phyloP scores from a whole-genome alignment of 2,329 filamentous ascomycete species.

The Colletotrichum australisinense region DNA sequence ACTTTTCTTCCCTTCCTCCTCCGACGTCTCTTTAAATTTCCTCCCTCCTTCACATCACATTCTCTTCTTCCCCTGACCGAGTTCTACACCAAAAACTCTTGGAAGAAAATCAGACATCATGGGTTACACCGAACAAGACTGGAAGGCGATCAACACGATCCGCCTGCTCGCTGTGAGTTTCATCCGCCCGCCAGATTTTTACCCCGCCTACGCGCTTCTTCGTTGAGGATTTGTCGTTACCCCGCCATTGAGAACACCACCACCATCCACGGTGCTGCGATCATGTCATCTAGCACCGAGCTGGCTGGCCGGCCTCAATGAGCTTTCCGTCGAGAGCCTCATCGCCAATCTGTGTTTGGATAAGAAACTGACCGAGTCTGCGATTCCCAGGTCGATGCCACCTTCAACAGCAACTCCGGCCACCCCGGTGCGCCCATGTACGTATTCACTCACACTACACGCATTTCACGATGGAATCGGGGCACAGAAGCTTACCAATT shows the following conservation, averaged over 20 bases:
- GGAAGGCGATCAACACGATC: slow-evolving; percentile 98
- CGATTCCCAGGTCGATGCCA: slow-evolving; percentile 90
- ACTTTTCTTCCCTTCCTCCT: slow-evolving; percentile 31
- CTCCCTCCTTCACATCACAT: slow-evolving; percentile 13
- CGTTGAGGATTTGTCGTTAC: slow-evolving; percentile 42
- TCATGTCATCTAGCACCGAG: slow-evolving; percentile 1
- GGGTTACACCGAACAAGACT: slow-evolving; percentile 89
- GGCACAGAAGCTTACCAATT: slow-evolving; percentile 44
- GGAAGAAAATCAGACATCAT: slow-evolving; percentile 67
- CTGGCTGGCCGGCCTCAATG: background rate
- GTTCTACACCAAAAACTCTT: slow-evolving; percentile 21
- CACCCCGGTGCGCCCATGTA: slow-evolving; percentile 98
- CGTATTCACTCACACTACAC: slow-evolving; percentile 44
- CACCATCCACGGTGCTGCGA: slow-evolving; percentile 34
- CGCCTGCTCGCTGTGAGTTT: slow-evolving; percentile 90
- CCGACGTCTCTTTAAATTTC: slow-evolving; percentile 14
- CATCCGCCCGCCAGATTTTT: slow-evolving; percentile 41
- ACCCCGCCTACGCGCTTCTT: slow-evolving; percentile 45
- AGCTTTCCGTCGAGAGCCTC: background rate
- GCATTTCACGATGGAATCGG: background rate
- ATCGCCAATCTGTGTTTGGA: background rate
- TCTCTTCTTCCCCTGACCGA: slow-evolving; percentile 39
- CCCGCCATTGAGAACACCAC: slow-evolving; percentile 44
- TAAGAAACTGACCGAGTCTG: slow-evolving; percentile 1
- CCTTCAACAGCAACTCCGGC: slow-evolving; percentile 93